Evolutionary conservation across 2,329 filamentous ascomycete genomes (phyloP), one percentile per base, ranked within the genome.

Genomic region (Byssoonygena ceratinophila): DNA sequence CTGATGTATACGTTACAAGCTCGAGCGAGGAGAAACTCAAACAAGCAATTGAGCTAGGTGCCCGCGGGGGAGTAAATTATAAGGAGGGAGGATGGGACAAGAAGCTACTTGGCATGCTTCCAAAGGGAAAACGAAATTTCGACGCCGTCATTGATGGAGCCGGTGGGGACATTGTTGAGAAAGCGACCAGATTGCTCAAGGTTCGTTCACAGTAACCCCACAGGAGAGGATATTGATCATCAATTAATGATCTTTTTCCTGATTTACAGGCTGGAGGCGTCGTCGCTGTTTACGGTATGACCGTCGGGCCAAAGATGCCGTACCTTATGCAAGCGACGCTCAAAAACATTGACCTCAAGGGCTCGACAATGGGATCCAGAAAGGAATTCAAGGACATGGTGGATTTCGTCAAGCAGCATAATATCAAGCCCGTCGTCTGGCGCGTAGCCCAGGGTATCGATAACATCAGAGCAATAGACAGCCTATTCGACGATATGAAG

Each of bases 341-440:
- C 55, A 86, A 84, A 68, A 95, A 97, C 63, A 79, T 96, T 50
- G 91, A 97, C 60, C 76, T 97, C 25, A 79, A 79, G 46, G 91
- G 92, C 16, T 83, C 80, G 12, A 96, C 90, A 0, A 95, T 97
- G 90, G 91, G 91, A 0, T 94, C 87, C 25, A 78, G 86, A 41
- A 82, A 80, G 63, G 92, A 97, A 70, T 97, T 96, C 64, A 74
- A 74, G n/a, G 87, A 92, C 20, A 95, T 97, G 88, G 76, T 96
- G 4, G 75, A 77, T 1, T 95, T 95, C 70, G 85, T 96, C 32
- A 75, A 76, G 11, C 71, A 82, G 57, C 81, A 87, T 58, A 78
- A 83, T 63, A 82, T 96, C 55, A 77, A 74, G 51, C 90, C 91
- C 0, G 75, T 95, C 2, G 79, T 97, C 0, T 92, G 85, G 58